Evolutionary conservation across 164 flowering plant genomes (phyloP).

Genomic region (Paratinospora sagittata): DNA sequence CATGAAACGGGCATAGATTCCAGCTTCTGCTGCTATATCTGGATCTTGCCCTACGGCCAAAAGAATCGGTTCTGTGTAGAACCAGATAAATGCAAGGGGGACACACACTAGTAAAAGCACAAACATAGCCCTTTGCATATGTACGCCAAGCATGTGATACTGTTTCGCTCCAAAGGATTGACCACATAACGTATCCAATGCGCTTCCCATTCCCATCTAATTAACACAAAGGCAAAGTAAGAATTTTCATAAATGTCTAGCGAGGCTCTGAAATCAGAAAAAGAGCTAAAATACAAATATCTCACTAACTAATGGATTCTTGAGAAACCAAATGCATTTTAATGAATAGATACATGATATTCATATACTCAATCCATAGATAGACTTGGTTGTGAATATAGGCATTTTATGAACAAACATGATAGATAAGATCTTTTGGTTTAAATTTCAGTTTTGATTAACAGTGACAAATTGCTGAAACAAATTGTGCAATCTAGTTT

Average conservation of each 20-base stretch:
- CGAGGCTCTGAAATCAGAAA: neutral
- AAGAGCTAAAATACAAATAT: no score
- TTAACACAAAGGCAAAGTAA: neutral
- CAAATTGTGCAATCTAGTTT: no score
- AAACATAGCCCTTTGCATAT: conserved; percentile 13
- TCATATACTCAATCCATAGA: no score
- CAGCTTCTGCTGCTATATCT: conserved; percentile 2
- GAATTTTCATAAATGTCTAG: neutral
- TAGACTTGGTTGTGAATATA: no score
- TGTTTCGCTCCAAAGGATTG: conserved; percentile 16
- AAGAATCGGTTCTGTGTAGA: neutral
- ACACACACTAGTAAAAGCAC: conserved; percentile 8
- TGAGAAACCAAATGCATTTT: no score
- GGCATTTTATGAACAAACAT: no score
- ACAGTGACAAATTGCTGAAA: neutral
- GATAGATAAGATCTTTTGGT: no score
- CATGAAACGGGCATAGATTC: conserved; percentile 25
- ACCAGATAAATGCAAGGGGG: conserved; percentile 10
- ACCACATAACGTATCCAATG: no score
- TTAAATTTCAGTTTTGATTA: no score
- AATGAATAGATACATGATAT: no score
- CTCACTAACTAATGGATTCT: no score
- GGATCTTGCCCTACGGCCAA: conserved; percentile 6
- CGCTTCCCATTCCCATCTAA: conserved; percentile 11
- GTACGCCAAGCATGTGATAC: conserved; percentile 8